Base-by-base conservation (phyloP, 2,329 filamentous ascomycete species). In the Stagonosporopsis chrysanthemi region DNA sequence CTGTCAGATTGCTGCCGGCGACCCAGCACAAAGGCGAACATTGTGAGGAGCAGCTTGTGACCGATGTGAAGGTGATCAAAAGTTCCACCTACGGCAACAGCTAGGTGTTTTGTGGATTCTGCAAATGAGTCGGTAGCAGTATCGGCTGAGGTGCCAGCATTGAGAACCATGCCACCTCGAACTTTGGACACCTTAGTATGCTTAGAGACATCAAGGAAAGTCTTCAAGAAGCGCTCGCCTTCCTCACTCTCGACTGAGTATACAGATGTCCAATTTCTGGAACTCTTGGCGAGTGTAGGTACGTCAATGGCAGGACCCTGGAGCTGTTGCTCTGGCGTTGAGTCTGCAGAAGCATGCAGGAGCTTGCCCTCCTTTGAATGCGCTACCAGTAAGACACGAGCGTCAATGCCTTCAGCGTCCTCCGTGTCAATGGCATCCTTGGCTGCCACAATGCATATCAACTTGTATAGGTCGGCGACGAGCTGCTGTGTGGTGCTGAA, bases 1-100 rank as follows among this genome's bases (percentile, higher is more conserved):
- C 45, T 41, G 9, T 57, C 54, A 28, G 43, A 44, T 8, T 68
- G 58, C 40, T 66, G 62, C 43, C 62, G 61, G 26, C 68, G 66
- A 33, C 86, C 84, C 54, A 90, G 82, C 15, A 92, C 83, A 53
- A 97, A 85, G 0, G 88, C 86, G 0, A 90, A 91, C 60, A 93
- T 93, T n/a, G 93, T 92, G 19, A 99, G 85, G 19, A 99, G 84
- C n/a, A 98, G 83, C 78, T 98, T 99, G 80, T 99, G 95, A 6
- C 95, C 95, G 4, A 91, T 88, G 73, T 99, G 95, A 22, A 99
- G 84, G 77, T 98, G 92, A 75, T 99, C 95, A 77, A 98, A 99
- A 0, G 95, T 99, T 9, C 95, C 95, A 28, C 94, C 95, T 12
- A 98, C 86, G 49, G 89, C 91, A 46, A 96, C 89, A 14, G 86